Percentiles rank a stretch among this genome's conserved stretches.
Evolutionary conservation across 805 yeast genomes (phyloP).

Genomic region (Nakazawaea molendinolei): DNA sequence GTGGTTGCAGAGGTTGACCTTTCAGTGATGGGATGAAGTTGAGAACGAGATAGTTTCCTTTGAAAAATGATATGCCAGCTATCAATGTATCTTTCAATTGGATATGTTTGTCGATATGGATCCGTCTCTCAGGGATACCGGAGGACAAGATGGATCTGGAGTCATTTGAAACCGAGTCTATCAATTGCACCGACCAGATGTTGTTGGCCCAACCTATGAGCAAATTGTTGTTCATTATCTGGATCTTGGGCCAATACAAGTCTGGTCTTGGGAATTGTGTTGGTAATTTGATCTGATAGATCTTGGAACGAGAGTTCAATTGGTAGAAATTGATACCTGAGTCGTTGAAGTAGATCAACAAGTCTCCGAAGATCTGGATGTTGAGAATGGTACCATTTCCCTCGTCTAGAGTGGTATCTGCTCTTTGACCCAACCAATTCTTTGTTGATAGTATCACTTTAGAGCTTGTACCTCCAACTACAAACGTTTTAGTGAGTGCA

Average conservation of each 20-base stretch:
- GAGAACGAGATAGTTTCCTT: constrained; percentile 62
- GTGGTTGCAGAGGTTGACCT: constrained; percentile 35
- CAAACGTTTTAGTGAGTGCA: constrained; percentile 51
- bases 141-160: constrained; percentile 26
- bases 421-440: constrained; percentile 83
- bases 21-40: constrained; percentile 33
- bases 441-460: constrained; percentile 65
- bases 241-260: constrained; percentile 75
- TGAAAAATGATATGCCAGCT: constrained; percentile 73
- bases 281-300: constrained; percentile 53
- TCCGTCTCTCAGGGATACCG: constrained; percentile 40
- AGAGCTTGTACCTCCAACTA: constrained; percentile 90
- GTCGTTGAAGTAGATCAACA: constrained; percentile 81
- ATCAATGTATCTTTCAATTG: constrained; percentile 46
- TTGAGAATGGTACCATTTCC: constrained; percentile 67
- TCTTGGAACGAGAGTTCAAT: constrained; percentile 37
- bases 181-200: constrained; percentile 60
- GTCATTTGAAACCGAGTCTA: constrained; percentile 4
- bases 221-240: constrained; percentile 60
- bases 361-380: constrained; percentile 53
- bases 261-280: constrained; percentile 58
- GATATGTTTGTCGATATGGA: constrained; percentile 41
- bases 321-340: constrained; percentile 69
- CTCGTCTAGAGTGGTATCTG: constrained; percentile 56
- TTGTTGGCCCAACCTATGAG: constrained; percentile 79